Conservation (phyloP, 164 flowering plant species). For the Liriodendron chinense region DNA sequence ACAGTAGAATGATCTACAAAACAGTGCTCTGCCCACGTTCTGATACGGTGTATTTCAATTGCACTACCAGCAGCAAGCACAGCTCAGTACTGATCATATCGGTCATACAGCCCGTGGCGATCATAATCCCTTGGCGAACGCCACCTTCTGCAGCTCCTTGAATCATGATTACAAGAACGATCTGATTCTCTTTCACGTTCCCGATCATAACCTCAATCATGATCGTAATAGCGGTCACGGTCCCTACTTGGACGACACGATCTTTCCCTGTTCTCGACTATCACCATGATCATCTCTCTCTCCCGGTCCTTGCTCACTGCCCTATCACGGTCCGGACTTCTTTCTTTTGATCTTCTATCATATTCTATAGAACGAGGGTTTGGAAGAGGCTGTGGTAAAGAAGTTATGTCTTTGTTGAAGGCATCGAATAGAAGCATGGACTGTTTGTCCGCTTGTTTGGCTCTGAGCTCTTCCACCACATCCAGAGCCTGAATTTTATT, state of each 20-base stretch:
- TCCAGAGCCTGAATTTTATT: too few relatives aligned
- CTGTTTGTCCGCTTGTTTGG: too few relatives aligned
- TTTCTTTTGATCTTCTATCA: slow-evolving; percentile 60
- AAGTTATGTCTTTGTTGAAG: too few relatives aligned
- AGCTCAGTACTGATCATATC: too few relatives aligned
- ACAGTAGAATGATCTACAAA: too few relatives aligned
- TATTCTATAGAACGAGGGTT: too few relatives aligned
- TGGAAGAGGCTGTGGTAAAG: too few relatives aligned
- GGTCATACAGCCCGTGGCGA: slow-evolving; percentile 52
- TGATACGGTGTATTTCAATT: too few relatives aligned
- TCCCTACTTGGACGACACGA: slow-evolving; percentile 55
- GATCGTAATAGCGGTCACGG: slow-evolving; percentile 62
- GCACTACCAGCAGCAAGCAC: too few relatives aligned
- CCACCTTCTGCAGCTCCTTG: slow-evolving; percentile 57
- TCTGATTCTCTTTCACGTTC: slow-evolving; percentile 49
- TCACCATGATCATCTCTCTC: slow-evolving; percentile 46
- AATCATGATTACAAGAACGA: slow-evolving; percentile 61
- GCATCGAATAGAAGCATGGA: too few relatives aligned
- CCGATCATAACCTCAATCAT: slow-evolving; percentile 53
- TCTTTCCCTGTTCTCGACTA: slow-evolving; percentile 59
- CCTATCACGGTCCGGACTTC: slow-evolving; percentile 48
- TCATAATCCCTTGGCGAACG: slow-evolving; percentile 84
- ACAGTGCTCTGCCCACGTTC: too few relatives aligned
- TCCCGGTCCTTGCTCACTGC: slow-evolving; percentile 28
- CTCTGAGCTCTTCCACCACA: too few relatives aligned